Percentiles rank a stretch among this genome's conserved stretches.
These are phyloP conservation scores for Pythium phragmitis DNA, from an alignment of 352 stramenopile species.

Conservation along the genomic window DNA sequence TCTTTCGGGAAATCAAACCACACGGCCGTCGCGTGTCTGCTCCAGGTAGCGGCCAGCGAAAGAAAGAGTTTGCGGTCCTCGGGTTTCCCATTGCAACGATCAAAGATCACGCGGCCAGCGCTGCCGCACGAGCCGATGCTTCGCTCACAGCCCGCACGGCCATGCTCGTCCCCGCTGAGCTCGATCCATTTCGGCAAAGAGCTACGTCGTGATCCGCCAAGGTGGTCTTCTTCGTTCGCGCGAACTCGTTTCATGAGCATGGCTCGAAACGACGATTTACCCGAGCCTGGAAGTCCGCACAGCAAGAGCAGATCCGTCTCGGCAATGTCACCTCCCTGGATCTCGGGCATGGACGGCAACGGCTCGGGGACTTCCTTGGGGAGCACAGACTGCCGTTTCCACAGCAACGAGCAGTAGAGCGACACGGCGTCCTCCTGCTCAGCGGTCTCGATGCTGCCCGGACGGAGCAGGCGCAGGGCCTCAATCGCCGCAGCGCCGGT, in stretches of 20 bases:
- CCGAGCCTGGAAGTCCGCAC: conserved; percentile 54
- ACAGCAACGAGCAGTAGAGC: conserved; percentile 53
- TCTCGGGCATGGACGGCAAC: conserved; percentile 32
- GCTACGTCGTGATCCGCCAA: background rate
- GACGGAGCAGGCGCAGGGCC: conserved; percentile 40
- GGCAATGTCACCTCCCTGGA: conserved; percentile 32
- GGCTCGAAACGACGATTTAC: conserved; percentile 59
- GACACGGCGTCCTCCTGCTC: conserved; percentile 48
- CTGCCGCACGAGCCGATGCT: conserved; percentile 27
- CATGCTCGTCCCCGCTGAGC: conserved; percentile 52
- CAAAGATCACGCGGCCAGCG: conserved; percentile 38
- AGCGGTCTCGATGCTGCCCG: conserved; percentile 56
- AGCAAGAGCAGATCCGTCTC: conserved; percentile 52
- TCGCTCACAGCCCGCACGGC: conserved; percentile 37
- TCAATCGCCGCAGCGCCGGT: conserved; percentile 41
- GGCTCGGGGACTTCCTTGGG: conserved; percentile 30
- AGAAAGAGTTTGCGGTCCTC: conserved; percentile 47
- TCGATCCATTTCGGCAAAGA: conserved; percentile 32
- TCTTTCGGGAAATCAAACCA: conserved; percentile 52
- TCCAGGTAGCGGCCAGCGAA: conserved; percentile 45
- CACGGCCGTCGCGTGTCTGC: conserved; percentile 51
- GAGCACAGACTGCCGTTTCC: conserved; percentile 48
- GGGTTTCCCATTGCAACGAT: conserved; percentile 54
- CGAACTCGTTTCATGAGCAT: conserved; percentile 41
- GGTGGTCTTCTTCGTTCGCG: conserved; percentile 13